Percentiles rank a stretch among this genome's conserved stretches.
Conservation (phyloP, 129 eudicot genomes). For the Ambrosia artemisiifolia region DNA sequence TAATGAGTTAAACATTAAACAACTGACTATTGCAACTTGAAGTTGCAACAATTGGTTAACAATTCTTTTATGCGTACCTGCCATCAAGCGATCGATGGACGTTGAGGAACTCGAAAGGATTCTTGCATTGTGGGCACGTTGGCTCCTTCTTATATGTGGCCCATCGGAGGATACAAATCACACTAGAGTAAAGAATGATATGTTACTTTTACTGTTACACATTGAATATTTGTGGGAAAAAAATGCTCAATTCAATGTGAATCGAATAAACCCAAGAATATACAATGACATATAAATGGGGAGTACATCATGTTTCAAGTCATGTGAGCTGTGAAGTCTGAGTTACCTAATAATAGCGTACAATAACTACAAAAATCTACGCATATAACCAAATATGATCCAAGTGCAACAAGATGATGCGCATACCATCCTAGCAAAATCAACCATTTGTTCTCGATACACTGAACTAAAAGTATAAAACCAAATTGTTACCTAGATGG, state of each 20-base stretch:
- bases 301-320: not conserved
- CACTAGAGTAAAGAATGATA: conserved; percentile 33
- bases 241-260: not conserved
- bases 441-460: no score
- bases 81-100: conserved; percentile 85
- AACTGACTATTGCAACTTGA: not conserved
- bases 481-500: no score
- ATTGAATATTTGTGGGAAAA: not conserved
- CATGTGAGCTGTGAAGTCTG: not conserved
- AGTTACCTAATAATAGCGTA: not conserved
- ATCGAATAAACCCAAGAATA: not conserved
- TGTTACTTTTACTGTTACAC: not conserved
- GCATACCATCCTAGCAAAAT: not conserved
- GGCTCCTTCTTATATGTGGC: conserved; percentile 80
- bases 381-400: not conserved
- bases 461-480: no score
- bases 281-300: not conserved
- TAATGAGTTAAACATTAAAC: not conserved
- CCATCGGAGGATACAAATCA: conserved; percentile 84
- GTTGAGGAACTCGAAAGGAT: conserved; percentile 66
- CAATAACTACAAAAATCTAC: not conserved
- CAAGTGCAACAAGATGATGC: not conserved
- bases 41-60: not conserved
- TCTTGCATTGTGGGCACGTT: conserved; percentile 85
- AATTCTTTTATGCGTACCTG: conserved; percentile 37